Evolutionary conservation across 768 basidiomycete genomes (phyloP), one percentile per base, ranked within the genome.

Genomic region (Leucocoprinus birnbaumii): DNA sequence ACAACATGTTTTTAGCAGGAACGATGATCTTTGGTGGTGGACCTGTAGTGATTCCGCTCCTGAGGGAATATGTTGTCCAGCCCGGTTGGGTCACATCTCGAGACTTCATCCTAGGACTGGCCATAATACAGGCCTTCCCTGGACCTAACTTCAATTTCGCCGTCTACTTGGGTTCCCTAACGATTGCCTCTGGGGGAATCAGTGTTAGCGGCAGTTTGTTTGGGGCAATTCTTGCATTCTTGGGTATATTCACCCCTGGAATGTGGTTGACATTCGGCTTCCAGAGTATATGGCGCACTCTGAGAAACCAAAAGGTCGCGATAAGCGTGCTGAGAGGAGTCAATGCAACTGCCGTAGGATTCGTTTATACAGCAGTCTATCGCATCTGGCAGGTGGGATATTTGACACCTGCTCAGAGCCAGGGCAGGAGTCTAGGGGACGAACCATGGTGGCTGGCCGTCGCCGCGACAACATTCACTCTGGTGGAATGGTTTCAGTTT

Each of bases 121-220:
- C 80, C 19, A 71, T 80, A 43, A 70, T 77, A 45, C 78, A 75
- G 62, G 76, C 74, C 8, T 65, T 77, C 59, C 79, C 78, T 1
- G 82, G 82, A 5, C 82, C 82, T 24, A 80, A 81, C 64, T 84
- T 84, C 66, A 78, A 79, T 67, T 82, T 77, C 55, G 73, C 75
- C 0, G 75, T 77, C 19, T 82, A 78, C 62, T 73, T 84, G 26
- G 82, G 81, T 24, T 72, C 76, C 5, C 68, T 84, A 49, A 65
- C 64, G 16, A 46, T 54, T n/a, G 45, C 53, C 22, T 54, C 46
- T 8, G 42, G 35, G 4, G 53, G 53, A 2, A 47, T 47, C 27
- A 48, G 26, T 27, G 45, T 46, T 11, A 51, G 64, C 1, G 62
- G 62, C 14, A 65, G 68, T n/a, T 59, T 73, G 24, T 58, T 78